These are phyloP conservation scores for Cyamopsis tetragonoloba DNA, from an alignment of 306 rosid species.

Conservation along the genomic window DNA sequence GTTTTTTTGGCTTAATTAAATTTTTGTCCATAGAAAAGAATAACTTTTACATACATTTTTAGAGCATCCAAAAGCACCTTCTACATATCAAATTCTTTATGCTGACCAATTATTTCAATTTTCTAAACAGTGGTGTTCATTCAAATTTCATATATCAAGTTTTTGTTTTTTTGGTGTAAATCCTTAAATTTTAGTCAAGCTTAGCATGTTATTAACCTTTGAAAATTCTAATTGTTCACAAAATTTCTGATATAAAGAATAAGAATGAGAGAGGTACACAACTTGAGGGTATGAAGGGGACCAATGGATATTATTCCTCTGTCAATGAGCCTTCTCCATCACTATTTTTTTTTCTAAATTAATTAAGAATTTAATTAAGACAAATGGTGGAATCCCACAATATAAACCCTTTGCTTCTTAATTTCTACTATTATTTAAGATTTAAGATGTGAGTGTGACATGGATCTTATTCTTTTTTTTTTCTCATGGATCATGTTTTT, in stretches of 20 bases:
- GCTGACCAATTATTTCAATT: conserved; percentile 13
- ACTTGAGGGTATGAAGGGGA: neutral
- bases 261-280: neutral
- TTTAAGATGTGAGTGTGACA: no score
- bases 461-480: neutral
- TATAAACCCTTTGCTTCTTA: conserved; percentile 12
- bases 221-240: neutral
- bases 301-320: neutral
- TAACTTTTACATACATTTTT: no score
- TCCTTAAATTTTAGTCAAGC: neutral
- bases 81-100: neutral
- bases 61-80: neutral
- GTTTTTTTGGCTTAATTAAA: no score
- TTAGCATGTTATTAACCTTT: neutral
- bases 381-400: neutral
- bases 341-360: neutral
- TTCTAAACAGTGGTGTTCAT: neutral
- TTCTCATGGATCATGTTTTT: no score
- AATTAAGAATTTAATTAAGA: no score
- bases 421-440: neutral
- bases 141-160: neutral
- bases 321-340: neutral
- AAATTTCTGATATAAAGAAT: neutral
- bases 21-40: no score
- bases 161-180: neutral